Evolutionary conservation across 805 yeast species (phyloP), one percentile per base, ranked within the genome.

Genomic region (Yamadazyma sp.): DNA sequence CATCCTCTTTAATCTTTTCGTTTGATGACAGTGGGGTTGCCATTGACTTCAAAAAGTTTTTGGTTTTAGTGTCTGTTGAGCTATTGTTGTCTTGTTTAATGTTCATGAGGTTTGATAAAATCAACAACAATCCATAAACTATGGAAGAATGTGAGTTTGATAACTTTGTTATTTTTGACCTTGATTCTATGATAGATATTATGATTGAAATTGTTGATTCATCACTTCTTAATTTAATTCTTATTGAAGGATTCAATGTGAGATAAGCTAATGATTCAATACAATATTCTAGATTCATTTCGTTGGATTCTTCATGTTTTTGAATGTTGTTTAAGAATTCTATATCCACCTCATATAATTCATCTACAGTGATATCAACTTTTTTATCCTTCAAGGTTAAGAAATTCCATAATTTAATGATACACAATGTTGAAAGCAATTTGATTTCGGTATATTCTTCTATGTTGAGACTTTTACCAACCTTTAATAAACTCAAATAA

Each of bases 401-500:
- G 36, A 70, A 65, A 33, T 70, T 69, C 84, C 84, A 79, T 2
- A 77, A 54, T 50, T 80, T 80, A 5, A 76, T 56, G n/a, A 77
- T 47, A 3, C 73, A 71, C 24, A 78, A 48, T 0, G 73, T 62
- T 0, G 79, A 58, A 9, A 66, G 48, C 7, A 64, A 33, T 33
- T 55, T 55, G n/a, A 60, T 44, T 14, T 52, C 49, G 0, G 36
- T 10, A 13, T 31, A 13, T 20, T 31, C 27, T 28, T 44, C 45
- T 5, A 46, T 26, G 5, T 36, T 38, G 8, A 69, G 38, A n/a
- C 15, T 20, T 8, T 33, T 23, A 7, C 41, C 48, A 25, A 55
- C 50, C 14, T 70, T 53, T 15, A 78, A 49, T 0, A 73, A 46
- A 4, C 55, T 49, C 23, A 67, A 40, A 51, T 73, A 80, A 30